These are phyloP conservation scores for Larix kaempferi DNA, from an alignment of 75 land plant species.

Conservation along the genomic window DNA sequence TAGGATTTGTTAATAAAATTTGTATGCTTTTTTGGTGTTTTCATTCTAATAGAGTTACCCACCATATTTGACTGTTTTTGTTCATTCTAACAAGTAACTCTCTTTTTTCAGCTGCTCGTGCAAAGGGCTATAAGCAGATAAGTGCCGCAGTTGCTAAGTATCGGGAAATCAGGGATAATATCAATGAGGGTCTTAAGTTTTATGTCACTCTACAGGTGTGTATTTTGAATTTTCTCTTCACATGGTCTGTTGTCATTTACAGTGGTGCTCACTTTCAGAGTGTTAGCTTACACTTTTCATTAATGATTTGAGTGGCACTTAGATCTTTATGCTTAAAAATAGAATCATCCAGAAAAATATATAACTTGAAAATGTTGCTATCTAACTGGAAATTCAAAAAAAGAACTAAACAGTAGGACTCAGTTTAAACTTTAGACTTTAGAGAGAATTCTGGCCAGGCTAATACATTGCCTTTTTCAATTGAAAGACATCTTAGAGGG, in stretches of 20 bases:
- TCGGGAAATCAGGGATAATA: conserved; percentile 90
- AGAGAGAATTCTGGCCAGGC: not conserved
- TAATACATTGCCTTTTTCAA: not conserved
- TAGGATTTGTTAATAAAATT: not conserved
- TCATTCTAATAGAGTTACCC: too few relatives aligned
- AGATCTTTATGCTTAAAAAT: not conserved
- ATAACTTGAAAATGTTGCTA: too few relatives aligned
- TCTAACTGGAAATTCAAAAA: too few relatives aligned
- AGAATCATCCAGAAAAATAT: too few relatives aligned
- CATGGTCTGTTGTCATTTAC: not conserved
- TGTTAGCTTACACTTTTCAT: not conserved
- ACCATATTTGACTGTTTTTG: not conserved
- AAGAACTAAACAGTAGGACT: not conserved
- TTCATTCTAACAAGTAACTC: not conserved
- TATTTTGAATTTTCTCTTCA: conserved; percentile 10
- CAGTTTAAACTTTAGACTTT: not conserved
- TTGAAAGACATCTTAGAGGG: not conserved
- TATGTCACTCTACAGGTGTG: conserved; percentile 97
- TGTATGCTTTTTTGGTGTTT: not conserved
- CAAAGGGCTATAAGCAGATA: conserved; percentile 76
- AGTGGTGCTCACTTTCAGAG: not conserved
- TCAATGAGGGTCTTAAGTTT: conserved; percentile 96
- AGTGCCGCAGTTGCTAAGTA: conserved; percentile 85
- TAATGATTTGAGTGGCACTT: not conserved
- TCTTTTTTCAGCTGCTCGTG: conserved; percentile 60